Conservation (phyloP, 2,329 filamentous ascomycete species). For the Alternaria ethzedia region DNA sequence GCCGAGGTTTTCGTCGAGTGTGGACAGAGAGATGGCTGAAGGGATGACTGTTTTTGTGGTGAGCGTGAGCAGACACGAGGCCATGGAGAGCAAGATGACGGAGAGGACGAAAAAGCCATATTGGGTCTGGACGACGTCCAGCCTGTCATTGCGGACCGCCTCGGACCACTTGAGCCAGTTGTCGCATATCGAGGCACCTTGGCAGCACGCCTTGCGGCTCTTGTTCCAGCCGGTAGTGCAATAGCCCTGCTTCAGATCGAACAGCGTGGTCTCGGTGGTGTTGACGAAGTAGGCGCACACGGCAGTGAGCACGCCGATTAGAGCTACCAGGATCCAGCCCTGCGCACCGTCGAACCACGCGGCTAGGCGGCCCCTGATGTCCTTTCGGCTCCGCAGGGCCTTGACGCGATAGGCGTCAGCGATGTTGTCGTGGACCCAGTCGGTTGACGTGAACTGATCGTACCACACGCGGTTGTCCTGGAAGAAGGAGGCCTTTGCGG, state of each 20-base stretch:
- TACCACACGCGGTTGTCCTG: constrained; percentile 95
- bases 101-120: constrained; percentile 76
- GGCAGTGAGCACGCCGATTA: constrained; percentile 87
- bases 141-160: constrained; percentile 57
- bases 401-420: constrained; percentile 91
- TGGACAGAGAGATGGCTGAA: constrained; percentile 83
- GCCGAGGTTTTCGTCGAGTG: constrained; percentile 89
- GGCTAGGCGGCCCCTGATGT: constrained; percentile 78
- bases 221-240: constrained; percentile 74
- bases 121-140: constrained; percentile 69
- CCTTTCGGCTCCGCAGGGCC: constrained; percentile 78
- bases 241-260: constrained; percentile 91
- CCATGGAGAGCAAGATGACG: constrained; percentile 71
- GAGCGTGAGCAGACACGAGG: constrained; percentile 81
- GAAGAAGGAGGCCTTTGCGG: constrained; percentile 70
- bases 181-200: constrained; percentile 60
- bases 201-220: constrained; percentile 72
- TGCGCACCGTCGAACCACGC: constrained; percentile 85
- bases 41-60: constrained; percentile 94
- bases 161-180: constrained; percentile 71
- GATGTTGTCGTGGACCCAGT: constrained; percentile 98
- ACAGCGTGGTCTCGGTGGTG: constrained; percentile 82
- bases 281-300: constrained; percentile 87
- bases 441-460: constrained; percentile 95
- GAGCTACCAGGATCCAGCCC: constrained; percentile 90